phyloP scores from a whole-genome alignment of 139 green algal species.

The Chlamydomonas eustigma region DNA sequence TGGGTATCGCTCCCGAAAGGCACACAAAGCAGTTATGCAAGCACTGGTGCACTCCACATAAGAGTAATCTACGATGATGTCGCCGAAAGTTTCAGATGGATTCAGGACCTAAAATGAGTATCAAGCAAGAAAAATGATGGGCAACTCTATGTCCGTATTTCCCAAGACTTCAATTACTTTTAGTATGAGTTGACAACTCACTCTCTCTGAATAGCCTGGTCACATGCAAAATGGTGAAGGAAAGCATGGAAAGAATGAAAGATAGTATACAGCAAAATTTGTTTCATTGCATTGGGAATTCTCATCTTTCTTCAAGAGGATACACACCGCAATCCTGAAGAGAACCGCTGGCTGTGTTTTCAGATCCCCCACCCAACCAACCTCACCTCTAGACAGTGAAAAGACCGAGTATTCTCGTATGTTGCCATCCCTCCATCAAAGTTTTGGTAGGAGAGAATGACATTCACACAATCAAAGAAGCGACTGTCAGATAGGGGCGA shows the following conservation, averaged over 20 bases:
- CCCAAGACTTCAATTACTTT: too few species aligned
- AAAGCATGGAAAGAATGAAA: too few species aligned
- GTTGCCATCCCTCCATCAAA: constrained; percentile 90
- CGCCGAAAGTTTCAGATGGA: constrained; percentile 96
- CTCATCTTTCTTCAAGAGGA: too few species aligned
- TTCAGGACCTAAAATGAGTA: constrained; percentile 80
- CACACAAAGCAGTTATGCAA: constrained; percentile 84
- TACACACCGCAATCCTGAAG: too few species aligned
- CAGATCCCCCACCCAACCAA: too few species aligned
- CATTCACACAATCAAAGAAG: constrained; percentile 53
- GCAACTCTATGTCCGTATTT: too few species aligned
- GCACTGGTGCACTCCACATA: constrained; percentile 96
- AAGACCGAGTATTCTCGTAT: constrained; percentile 95
- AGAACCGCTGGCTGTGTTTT: too few species aligned
- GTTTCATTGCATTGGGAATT: too few species aligned
- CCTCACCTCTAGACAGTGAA: constrained; percentile 58
- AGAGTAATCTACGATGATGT: constrained; percentile 99
- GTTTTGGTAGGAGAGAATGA: constrained; percentile 89
- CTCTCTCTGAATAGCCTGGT: too few species aligned
- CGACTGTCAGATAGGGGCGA: constrained; percentile 18
- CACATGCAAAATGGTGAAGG: too few species aligned
- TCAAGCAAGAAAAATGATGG: constrained; percentile 43
- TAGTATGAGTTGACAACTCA: too few species aligned
- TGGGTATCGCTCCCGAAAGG: constrained; percentile 58
- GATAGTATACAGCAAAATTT: too few species aligned